Evolutionary conservation across 306 rosid genomes (phyloP).

Genomic region (Echinosophora koreensis): DNA sequence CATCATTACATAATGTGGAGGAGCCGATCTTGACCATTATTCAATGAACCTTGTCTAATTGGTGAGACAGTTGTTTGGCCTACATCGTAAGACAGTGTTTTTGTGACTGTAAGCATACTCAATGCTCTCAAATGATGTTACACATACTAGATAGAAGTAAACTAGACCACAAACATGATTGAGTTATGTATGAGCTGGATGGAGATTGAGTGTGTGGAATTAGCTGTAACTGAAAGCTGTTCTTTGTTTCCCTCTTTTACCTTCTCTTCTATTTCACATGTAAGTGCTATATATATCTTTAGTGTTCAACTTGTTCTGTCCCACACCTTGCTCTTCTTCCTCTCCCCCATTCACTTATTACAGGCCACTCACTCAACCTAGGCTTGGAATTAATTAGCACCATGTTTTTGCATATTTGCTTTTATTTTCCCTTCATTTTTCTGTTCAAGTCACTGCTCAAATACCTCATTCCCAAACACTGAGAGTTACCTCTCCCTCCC

Average conservation of each 20-base stretch:
- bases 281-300: slow-evolving; percentile 43
- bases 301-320: slow-evolving; percentile 1
- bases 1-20: not conserved
- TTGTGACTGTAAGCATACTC: not conserved
- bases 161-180: slow-evolving; percentile 20
- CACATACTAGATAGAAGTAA: not conserved
- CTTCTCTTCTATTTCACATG: not conserved
- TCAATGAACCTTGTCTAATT: not conserved
- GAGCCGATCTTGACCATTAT: slow-evolving; percentile 6
- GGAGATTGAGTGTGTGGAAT: slow-evolving; percentile 63
- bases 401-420: slow-evolving; percentile 44
- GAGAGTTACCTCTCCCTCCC: slow-evolving; percentile 58
- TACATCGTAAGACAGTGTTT: slow-evolving; percentile 28
- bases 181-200: slow-evolving; percentile 76
- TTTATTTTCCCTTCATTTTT: slow-evolving; percentile 35
- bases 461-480: slow-evolving; percentile 38
- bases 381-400: slow-evolving; percentile 46
- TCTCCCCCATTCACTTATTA: slow-evolving; percentile 21
- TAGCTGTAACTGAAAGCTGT: slow-evolving; percentile 63
- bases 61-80: no score
- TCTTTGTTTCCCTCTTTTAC: slow-evolving; percentile 7
- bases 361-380: slow-evolving; percentile 22
- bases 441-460: slow-evolving; percentile 44
- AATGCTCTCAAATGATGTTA: not conserved
- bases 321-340: slow-evolving; percentile 15